phyloP scores from a whole-genome alignment of 352 stramenopile genomes.

The Phytophthora boehmeriae region DNA sequence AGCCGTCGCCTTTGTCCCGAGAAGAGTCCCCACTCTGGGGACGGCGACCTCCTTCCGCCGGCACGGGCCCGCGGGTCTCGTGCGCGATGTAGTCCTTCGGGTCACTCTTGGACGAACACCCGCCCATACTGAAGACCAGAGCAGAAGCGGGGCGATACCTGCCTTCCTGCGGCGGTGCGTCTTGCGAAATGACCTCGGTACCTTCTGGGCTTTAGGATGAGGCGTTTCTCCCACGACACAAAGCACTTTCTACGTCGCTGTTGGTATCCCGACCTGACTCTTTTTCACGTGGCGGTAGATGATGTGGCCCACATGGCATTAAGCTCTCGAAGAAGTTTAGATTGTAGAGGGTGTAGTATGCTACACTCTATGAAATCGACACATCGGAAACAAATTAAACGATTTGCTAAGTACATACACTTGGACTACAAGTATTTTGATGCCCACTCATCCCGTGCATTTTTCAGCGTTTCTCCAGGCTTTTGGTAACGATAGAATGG shows the following conservation, averaged over 20 bases:
- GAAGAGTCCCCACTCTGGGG: conserved; percentile 1
- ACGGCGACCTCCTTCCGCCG: conserved; percentile 4
- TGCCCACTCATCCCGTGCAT: not conserved
- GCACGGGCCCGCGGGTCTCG: conserved; percentile 4
- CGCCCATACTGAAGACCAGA: conserved; percentile 38
- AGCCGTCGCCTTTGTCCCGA: conserved; percentile 6
- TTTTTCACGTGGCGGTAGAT: not conserved
- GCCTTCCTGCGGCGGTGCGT: not conserved
- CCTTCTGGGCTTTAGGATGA: not conserved
- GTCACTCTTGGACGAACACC: conserved; percentile 50
- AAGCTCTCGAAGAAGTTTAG: not conserved
- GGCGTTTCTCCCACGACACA: not conserved
- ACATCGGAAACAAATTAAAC: too few species aligned
- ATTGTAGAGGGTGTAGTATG: not conserved
- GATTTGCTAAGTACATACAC: too few species aligned
- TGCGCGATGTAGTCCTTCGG: conserved; percentile 31
- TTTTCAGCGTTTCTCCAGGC: not conserved
- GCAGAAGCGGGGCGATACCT: conserved; percentile 5
- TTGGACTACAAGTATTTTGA: too few species aligned
- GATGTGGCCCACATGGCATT: not conserved
- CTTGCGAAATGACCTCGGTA: conserved; percentile 25
- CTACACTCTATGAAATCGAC: not conserved
- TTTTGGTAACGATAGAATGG: not conserved
- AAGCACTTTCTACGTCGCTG: not conserved
- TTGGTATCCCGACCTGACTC: not conserved